Base-by-base conservation (phyloP, 2,329 filamentous ascomycete genomes). In the Colletotrichum spinosum region DNA sequence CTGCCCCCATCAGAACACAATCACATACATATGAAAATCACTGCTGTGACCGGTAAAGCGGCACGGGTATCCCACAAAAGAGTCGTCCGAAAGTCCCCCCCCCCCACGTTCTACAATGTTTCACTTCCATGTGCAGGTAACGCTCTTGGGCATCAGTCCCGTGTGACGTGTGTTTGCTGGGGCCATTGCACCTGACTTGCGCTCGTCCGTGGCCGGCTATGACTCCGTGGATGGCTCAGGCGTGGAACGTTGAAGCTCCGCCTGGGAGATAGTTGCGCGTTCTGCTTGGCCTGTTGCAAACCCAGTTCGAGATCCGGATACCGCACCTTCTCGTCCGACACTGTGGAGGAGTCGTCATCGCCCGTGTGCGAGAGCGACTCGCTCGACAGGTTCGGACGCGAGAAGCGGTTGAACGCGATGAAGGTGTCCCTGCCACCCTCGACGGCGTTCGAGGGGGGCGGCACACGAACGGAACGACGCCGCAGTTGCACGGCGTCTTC, bases 321-420 rank as follows among this genome's bases (percentile, higher is more conserved):
- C 2, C 51, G 41, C 4, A 44, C 45, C 35, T 65, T 65, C 25
- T 61, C 57, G 41, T 65, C 62, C 6, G 39, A 12, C 2, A 54
- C 13, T 1, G 46, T 34, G 7, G 60, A 44, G 4, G 55, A 61
- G 35, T 61, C 57, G 25, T 61, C 51, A 7, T 60, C 62, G 2
- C 34, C 45, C 12, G 38, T 7, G 10, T 55, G 51, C 4, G 38
- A 15, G 1, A 65, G 51, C 8, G 57, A 61, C 35, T 61, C 57
- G 2, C 15, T 45, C 1, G 51, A 65, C 8, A 65, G 39, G 12
- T 65, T 65, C 1, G 80, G 79, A 8, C 80, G 73, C 12, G 77
- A 82, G 73, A 84, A 84, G 51, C 83, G 80, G 69, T 84, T 84
- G 69, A 82, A 83, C 1, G 79, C 79, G 41, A 83, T 77, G 55